Evolutionary conservation across 192 early-diverging fungal species (phyloP), one percentile per base, ranked within the genome.

Genomic region (Mortierella antarctica): DNA sequence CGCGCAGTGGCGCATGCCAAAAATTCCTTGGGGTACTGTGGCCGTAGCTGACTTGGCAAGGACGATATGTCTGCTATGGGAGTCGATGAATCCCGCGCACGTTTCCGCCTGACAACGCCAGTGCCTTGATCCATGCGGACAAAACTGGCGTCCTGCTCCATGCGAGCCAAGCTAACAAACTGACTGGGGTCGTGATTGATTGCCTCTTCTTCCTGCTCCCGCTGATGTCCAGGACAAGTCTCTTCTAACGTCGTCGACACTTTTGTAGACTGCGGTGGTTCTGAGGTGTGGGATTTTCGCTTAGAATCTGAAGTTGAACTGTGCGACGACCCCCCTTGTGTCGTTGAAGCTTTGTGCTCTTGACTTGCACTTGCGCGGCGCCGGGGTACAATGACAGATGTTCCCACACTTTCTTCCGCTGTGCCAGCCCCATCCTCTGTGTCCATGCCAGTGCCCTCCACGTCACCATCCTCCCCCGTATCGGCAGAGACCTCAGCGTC

Each of bases 401-500:
- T 50, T 7, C 6, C 59, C 12, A 60, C 48, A 44, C 66, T 56
- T 21, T 76, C 74, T 18, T 69, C 74, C n/a, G 74, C 63, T 6
- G 67, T 69, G 2, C 65, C 66, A 18, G 54, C 67, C 15, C 66
- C 74, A 58, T 84, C 77, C 11, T 83, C 85, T 11, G 68, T 67
- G 7, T 81, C 82, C 44, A 63, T 47, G 5, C 78, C 64, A 45
- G 60, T 54, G 8, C 65, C 60, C 15, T 69, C 67, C 40, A 70
- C 66, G 45, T 76, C 69, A 4, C 66, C 74, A 67, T 76, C 74
- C 11, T 76, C 74, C 6, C 74, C 74, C 13, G 74, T 76, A 64
- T 76, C 74, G 3, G 53, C 67, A 39, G 74, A 62, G 6, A 55
- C 39, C 10, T 76, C 74, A 7, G 51, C 49, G 41, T 56, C 59